A percentile compares a stretch with the other conserved stretches of the same genome.
These are phyloP conservation scores for Arctium lappa DNA, from an alignment of 129 eudicot genomes.

Conservation along the genomic window DNA sequence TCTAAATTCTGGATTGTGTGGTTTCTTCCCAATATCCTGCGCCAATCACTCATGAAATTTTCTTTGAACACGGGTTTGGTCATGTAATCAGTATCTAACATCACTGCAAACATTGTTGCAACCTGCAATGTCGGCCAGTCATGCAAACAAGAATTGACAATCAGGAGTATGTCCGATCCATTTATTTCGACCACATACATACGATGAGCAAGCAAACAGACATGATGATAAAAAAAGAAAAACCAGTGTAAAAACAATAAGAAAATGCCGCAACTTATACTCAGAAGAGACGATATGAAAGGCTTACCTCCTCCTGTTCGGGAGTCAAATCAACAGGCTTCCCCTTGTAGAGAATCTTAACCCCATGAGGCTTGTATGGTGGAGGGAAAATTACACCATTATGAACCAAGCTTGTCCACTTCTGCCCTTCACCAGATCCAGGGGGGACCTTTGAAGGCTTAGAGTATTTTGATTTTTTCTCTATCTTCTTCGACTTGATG, in stretches of 20 bases:
- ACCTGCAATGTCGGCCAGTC: conserved; percentile 49
- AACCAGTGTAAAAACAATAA: not conserved
- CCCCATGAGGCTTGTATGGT: conserved; percentile 87
- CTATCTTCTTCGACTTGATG: conserved; percentile 52
- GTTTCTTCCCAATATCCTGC: conserved; percentile 79
- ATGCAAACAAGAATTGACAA: conserved; percentile 5
- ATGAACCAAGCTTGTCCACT: conserved; percentile 93
- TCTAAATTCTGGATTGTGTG: conserved; percentile 76
- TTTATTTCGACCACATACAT: not conserved
- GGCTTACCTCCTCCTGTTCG: conserved; percentile 89
- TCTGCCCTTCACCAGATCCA: conserved; percentile 95
- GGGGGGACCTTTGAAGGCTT: conserved; percentile 79
- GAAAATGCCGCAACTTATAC: not conserved
- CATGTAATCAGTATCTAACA: conserved; percentile 91
- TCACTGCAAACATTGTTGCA: conserved; percentile 97
- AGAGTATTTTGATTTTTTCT: conserved; percentile 55
- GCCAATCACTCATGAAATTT: conserved; percentile 90
- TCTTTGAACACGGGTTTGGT: conserved; percentile 69
- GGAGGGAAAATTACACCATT: conserved; percentile 98
- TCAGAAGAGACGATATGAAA: not conserved
- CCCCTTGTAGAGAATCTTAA: conserved; percentile 84
- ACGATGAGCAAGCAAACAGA: not conserved
- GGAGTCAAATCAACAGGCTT: conserved; percentile 83
- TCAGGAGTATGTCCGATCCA: not conserved
- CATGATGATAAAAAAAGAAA: not conserved